A percentile compares a stretch with the other conserved stretches of the same genome.
These are phyloP conservation scores for Echites panduratus DNA, from an alignment of 257 asterid genomes.

Conservation along the genomic window DNA sequence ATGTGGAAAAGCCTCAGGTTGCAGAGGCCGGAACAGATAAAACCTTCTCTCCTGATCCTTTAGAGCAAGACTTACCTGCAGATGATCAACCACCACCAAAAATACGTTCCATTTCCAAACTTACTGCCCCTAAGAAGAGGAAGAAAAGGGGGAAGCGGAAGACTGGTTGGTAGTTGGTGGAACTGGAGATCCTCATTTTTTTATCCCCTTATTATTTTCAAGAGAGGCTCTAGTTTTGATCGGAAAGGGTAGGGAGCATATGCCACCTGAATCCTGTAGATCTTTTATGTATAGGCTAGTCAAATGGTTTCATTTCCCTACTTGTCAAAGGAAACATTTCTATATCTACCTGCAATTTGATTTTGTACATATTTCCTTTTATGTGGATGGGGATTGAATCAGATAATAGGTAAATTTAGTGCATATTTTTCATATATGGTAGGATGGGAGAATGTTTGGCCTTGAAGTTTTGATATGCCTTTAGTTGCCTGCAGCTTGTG, in stretches of 20 bases:
- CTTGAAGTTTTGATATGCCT: not conserved
- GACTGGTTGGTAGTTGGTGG: conserved; percentile 32
- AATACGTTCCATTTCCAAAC: conserved; percentile 48
- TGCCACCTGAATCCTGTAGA: not conserved
- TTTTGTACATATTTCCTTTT: not conserved
- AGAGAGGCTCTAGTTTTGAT: not conserved
- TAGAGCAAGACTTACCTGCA: conserved; percentile 30
- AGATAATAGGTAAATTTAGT: not conserved
- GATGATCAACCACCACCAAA: conserved; percentile 44
- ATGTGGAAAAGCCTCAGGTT: conserved; percentile 28
- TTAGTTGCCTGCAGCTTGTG: not conserved
- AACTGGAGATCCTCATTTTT: conserved; percentile 25
- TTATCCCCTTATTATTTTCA: not conserved
- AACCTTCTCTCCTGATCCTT: conserved; percentile 23
- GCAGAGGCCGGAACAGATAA: conserved; percentile 22
- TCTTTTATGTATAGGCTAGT: not conserved
- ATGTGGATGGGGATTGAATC: not conserved
- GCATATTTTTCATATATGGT: not conserved
- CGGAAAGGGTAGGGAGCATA: not conserved
- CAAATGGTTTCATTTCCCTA: too few species aligned
- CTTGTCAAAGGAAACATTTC: not conserved
- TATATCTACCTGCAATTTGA: not conserved
- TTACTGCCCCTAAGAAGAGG: conserved; percentile 46
- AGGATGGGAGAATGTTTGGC: not conserved
- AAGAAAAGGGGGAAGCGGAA: conserved; percentile 48